These are phyloP conservation scores for Taphrina communis DNA, from an alignment of 1,139 yeast species.

Conservation along the genomic window DNA sequence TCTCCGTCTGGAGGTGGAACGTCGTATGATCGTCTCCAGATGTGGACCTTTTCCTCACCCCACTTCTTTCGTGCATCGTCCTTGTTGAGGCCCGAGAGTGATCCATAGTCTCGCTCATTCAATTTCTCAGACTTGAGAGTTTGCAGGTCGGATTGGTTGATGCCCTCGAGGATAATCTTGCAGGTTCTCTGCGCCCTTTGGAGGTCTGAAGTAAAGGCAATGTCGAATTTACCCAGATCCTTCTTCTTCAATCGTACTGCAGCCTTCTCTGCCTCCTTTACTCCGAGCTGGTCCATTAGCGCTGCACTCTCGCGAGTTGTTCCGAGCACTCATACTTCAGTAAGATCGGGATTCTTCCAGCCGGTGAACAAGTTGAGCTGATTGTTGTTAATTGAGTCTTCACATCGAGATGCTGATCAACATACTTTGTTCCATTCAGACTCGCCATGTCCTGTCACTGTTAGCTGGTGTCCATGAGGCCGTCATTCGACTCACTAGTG, in stretches of 20 bases:
- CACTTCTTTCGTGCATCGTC: slow-evolving; percentile 86
- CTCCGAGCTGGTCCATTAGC: slow-evolving; percentile 60
- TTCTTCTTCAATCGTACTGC: slow-evolving; percentile 92
- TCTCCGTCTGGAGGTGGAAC: slow-evolving; percentile 97
- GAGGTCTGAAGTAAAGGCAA: slow-evolving; percentile 88
- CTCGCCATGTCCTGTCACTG: slow-evolving; percentile 80
- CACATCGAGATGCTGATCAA: no score
- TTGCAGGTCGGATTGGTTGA: slow-evolving; percentile 90
- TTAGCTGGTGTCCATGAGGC: not conserved
- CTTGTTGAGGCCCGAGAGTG: slow-evolving; percentile 97
- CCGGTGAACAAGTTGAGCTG: slow-evolving; percentile 88
- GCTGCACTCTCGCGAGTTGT: no score
- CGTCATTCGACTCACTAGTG: slow-evolving; percentile 4
- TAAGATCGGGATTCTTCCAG: slow-evolving; percentile 94
- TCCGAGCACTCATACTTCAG: slow-evolving; percentile 52
- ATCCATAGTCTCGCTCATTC: slow-evolving; percentile 99
- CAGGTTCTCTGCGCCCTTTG: slow-evolving; percentile 98
- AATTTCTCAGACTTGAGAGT: slow-evolving; percentile 97
- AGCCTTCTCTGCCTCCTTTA: slow-evolving; percentile 89
- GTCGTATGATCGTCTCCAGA: slow-evolving; percentile 97
- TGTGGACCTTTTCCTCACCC: slow-evolving; percentile 93
- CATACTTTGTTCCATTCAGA: slow-evolving; percentile 60
- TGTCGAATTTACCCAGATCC: slow-evolving; percentile 74
- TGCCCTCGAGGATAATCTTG: slow-evolving; percentile 85
- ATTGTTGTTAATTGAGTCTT: no score